Percentiles rank a stretch among this genome's conserved stretches.
Conservation (phyloP, 345 rosid genomes). For the Noccaea bulbosa region DNA sequence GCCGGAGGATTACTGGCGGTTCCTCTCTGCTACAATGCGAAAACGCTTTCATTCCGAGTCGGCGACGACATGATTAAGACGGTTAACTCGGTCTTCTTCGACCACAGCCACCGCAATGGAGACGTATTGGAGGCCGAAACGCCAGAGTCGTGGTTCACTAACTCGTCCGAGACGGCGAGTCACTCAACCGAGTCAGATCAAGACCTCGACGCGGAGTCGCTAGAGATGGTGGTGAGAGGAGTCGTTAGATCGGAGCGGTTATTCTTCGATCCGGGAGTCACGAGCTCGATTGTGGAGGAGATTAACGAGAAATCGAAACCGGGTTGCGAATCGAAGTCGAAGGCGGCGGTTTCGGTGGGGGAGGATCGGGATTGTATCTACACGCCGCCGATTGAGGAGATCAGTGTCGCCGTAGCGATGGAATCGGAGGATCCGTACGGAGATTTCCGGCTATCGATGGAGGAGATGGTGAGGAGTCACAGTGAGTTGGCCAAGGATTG, state of each 20-base stretch:
- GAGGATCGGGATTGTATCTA: slow-evolving; percentile 43
- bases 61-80: slow-evolving; percentile 69
- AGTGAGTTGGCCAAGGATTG: slow-evolving; percentile 62
- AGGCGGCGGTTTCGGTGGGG: background rate
- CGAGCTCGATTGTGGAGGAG: slow-evolving; percentile 65
- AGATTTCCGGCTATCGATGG: slow-evolving; percentile 86
- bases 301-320: background rate
- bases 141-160: slow-evolving; percentile 46
- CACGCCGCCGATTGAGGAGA: slow-evolving; percentile 40
- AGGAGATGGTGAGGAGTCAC: slow-evolving; percentile 86
- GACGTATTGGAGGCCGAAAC: slow-evolving; percentile 21
- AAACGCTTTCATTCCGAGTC: slow-evolving; percentile 69
- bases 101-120: slow-evolving; percentile 24
- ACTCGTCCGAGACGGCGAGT: slow-evolving; percentile 46
- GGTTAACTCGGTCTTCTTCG: slow-evolving; percentile 68
- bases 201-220: slow-evolving; percentile 42
- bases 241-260: slow-evolving; percentile 70
- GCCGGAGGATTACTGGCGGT: slow-evolving; percentile 45
- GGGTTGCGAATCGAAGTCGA: slow-evolving; percentile 35
- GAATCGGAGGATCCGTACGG: slow-evolving; percentile 84
- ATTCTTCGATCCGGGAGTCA: slow-evolving; percentile 77
- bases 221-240: slow-evolving; percentile 65
- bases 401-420: slow-evolving; percentile 67
- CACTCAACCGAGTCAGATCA: slow-evolving; percentile 46
- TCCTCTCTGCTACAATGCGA: slow-evolving; percentile 79